phyloP scores from a whole-genome alignment of 352 stramenopile species.

The Phytopythium helicoides region DNA sequence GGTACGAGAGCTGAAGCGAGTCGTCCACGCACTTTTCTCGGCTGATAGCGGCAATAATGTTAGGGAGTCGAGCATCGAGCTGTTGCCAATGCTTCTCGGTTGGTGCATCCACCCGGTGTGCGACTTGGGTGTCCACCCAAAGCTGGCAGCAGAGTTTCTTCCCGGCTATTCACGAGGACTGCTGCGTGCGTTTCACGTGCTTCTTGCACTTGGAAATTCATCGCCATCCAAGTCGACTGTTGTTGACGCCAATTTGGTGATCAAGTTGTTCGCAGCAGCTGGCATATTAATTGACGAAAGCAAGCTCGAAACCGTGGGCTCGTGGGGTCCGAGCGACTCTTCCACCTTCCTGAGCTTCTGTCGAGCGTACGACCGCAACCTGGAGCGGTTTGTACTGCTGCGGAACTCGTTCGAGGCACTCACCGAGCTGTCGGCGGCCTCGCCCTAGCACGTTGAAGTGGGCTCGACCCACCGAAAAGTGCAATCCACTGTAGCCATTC shows the following conservation, averaged over 20 bases:
- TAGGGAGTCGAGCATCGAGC: constrained; percentile 1
- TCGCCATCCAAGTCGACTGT: neutral
- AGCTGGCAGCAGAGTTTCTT: constrained; percentile 28
- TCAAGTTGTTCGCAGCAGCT: constrained; percentile 18
- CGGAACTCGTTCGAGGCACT: constrained; percentile 42
- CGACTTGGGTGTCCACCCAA: constrained; percentile 20
- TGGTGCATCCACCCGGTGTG: constrained; percentile 32
- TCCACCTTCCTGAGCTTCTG: constrained; percentile 32
- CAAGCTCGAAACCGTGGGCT: neutral
- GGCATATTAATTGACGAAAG: constrained; percentile 1
- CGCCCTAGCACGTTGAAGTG: neutral
- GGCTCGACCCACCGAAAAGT: no score
- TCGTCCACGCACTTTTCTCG: constrained; percentile 39
- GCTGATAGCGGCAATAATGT: neutral
- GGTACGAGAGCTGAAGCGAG: constrained; percentile 14
- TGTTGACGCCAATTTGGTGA: constrained; percentile 3
- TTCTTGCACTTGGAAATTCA: constrained; percentile 18
- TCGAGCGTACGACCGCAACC: constrained; percentile 17
- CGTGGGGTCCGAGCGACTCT: neutral
- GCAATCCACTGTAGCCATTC: no score
- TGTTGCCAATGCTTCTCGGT: constrained; percentile 35
- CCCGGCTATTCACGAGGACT: constrained; percentile 39
- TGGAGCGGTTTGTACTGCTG: constrained; percentile 34
- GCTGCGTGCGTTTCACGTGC: constrained; percentile 26
- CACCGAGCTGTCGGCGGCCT: constrained; percentile 6